A percentile compares a stretch with the other conserved stretches of the same genome.
Conservation (phyloP, 805 yeast genomes). For the Candida ipomoeae region DNA sequence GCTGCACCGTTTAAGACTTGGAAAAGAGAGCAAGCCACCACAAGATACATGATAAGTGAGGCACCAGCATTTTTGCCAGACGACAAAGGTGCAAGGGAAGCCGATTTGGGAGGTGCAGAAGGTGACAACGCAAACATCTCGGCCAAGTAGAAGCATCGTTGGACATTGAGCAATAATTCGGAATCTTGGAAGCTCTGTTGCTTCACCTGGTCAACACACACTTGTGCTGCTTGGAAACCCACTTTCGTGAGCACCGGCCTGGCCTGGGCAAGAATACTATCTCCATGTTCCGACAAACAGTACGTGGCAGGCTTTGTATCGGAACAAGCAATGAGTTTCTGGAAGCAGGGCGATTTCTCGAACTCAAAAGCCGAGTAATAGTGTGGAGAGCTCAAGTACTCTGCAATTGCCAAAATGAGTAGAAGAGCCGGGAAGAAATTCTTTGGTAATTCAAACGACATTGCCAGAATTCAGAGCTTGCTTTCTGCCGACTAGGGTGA, state of each 20-base stretch:
- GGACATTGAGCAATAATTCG: constrained; percentile 9
- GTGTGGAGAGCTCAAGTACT: background rate
- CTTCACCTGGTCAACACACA: constrained; percentile 8
- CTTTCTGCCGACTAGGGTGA: background rate
- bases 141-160: constrained; percentile 11
- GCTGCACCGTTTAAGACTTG: background rate
- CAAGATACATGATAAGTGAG: background rate
- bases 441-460: background rate
- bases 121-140: constrained; percentile 2
- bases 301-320: constrained; percentile 6
- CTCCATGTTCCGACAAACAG: constrained; percentile 6
- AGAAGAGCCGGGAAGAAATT: background rate
- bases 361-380: constrained; percentile 6
- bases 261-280: constrained; percentile 5
- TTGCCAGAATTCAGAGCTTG: background rate
- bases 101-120: background rate
- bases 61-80: background rate
- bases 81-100: background rate
- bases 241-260: constrained; percentile 2
- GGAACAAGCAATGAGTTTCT: constrained; percentile 8
- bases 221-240: constrained; percentile 6
- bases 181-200: constrained; percentile 5
- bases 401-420: background rate
- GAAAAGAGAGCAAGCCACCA: background rate
- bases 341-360: constrained; percentile 5